Conservation (phyloP, 106 monocot species). For the Acorus calamus region DNA sequence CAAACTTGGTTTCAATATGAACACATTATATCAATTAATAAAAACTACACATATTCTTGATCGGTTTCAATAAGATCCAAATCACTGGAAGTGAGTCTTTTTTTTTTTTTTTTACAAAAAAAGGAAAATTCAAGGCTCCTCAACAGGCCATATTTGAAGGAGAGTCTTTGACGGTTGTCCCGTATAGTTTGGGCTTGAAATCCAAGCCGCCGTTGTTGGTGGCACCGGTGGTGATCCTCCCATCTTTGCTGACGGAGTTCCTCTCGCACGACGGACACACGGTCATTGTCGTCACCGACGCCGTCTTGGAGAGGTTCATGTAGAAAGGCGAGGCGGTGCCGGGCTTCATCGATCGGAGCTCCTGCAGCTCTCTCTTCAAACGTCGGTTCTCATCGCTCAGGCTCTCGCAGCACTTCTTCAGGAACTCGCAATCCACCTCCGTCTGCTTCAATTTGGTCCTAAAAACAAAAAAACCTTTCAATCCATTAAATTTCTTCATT, state of each 20-base stretch:
- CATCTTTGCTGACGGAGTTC: not conserved
- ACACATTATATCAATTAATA: no score
- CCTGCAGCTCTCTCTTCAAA: conserved; percentile 34
- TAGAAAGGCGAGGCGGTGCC: not conserved
- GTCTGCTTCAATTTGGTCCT: conserved; percentile 74
- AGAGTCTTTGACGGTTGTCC: no score
- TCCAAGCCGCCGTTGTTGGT: no score
- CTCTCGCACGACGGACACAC: conserved; percentile 23
- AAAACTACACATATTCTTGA: no score
- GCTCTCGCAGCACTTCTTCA: conserved; percentile 48
- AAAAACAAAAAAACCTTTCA: not conserved
- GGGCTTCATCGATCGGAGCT: conserved; percentile 14
- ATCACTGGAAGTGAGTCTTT: no score
- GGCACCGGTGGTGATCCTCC: not conserved
- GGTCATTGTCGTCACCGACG: conserved; percentile 4
- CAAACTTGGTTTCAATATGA: no score
- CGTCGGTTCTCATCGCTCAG: conserved; percentile 36
- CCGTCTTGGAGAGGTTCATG: not conserved
- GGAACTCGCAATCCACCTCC: conserved; percentile 35
- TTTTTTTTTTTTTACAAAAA: no score
- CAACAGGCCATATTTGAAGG: no score
- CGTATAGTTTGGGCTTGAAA: no score
- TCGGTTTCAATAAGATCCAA: no score
- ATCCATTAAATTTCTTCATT: not conserved
- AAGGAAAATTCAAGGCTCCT: no score